phyloP scores from a whole-genome alignment of 2,329 filamentous ascomycete genomes.

The Scopulariopsis brevicaulis region DNA sequence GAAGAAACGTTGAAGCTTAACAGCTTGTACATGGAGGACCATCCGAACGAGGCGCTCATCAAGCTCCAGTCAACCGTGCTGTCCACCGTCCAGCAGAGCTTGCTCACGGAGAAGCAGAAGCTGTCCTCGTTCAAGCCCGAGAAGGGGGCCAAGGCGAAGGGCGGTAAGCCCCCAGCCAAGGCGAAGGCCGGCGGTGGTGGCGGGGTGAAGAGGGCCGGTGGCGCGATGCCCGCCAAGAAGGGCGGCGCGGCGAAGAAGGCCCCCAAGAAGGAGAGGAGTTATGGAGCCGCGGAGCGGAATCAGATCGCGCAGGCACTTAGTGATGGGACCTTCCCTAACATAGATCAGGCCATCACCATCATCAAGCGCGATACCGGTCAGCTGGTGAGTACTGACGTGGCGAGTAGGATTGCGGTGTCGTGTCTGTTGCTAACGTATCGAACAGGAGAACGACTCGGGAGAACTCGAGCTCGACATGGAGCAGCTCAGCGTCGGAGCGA shows the following conservation, averaged over 20 bases:
- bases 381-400: constrained; percentile 47
- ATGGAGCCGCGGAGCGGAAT: constrained; percentile 57
- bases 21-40: constrained; percentile 36
- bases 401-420: not conserved
- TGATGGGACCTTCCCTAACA: constrained; percentile 65
- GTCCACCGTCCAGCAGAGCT: constrained; percentile 54
- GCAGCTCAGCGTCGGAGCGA: constrained; percentile 40
- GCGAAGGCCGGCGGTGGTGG: constrained; percentile 23
- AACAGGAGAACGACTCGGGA: constrained; percentile 45
- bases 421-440: not conserved
- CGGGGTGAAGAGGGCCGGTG: constrained; percentile 27
- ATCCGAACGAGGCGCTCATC: constrained; percentile 39
- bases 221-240: constrained; percentile 19
- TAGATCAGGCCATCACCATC: constrained; percentile 73
- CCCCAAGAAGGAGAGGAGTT: constrained; percentile 27
- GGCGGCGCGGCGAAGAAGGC: constrained; percentile 17
- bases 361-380: constrained; percentile 78
- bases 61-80: constrained; percentile 51
- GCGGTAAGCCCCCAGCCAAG: constrained; percentile 44
- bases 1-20: constrained; percentile 50
- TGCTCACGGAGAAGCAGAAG: constrained; percentile 60
- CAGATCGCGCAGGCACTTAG: constrained; percentile 80
- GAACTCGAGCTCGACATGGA: constrained; percentile 51
- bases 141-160: constrained; percentile 43
- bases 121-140: constrained; percentile 42